These are phyloP conservation scores for Coelastrella sp. DNA, from an alignment of 139 green algal species.

Conservation along the genomic window DNA sequence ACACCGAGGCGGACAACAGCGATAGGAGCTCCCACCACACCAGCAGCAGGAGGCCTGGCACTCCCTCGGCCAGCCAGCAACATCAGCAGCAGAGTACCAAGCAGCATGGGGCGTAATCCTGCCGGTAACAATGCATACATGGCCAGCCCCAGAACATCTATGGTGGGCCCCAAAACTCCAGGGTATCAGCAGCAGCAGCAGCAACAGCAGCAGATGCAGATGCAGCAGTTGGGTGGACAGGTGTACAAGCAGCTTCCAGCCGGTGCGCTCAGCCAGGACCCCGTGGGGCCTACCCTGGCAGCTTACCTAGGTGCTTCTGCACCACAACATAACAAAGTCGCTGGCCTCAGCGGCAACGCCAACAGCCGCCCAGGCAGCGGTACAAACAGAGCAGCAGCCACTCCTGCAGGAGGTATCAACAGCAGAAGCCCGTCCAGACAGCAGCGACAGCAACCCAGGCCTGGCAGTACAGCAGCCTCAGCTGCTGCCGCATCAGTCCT, in stretches of 20 bases:
- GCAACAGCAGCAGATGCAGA: neutral
- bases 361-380: constrained; percentile 16
- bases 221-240: neutral
- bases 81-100: neutral
- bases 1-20: neutral
- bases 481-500: neutral
- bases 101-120: neutral
- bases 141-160: neutral
- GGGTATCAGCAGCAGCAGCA: constrained; percentile 28
- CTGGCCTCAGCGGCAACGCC: constrained; percentile 18
- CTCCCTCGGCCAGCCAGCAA: neutral
- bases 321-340: neutral
- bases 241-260: constrained; percentile 1
- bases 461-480: neutral
- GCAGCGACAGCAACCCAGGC: constrained; percentile 24
- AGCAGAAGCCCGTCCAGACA: neutral
- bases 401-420: neutral
- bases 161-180: neutral
- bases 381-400: neutral
- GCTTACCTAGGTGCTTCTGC: neutral
- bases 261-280: constrained; percentile 17
- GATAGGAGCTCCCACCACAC: neutral
- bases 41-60: constrained; percentile 17
- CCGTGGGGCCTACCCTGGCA: neutral
- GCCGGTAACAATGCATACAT: neutral